Evolutionary conservation across 768 basidiomycete genomes (phyloP), one percentile per base, ranked within the genome.

Genomic region (Mycena olivaceomarginata): DNA sequence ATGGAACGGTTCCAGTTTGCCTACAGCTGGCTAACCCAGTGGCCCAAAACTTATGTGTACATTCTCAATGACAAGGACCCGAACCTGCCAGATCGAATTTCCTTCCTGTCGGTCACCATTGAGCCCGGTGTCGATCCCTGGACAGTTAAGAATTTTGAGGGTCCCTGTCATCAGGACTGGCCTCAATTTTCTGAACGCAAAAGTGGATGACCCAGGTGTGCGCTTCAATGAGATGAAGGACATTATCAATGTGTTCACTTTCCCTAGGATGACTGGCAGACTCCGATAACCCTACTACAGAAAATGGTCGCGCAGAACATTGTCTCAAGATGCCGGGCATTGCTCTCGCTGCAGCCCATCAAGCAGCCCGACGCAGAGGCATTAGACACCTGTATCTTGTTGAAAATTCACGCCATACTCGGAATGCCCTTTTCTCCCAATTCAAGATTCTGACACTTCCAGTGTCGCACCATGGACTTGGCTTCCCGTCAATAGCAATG

Each of bases 1-100:
- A n/a, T n/a, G n/a, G n/a, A n/a, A n/a, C n/a, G n/a, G n/a, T n/a
- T 76, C 37, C 75, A 70, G 75, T 63, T 53, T 20, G 75, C 59
- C 1, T 76, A 76, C 48, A 69, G 75, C 22, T 74, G 77, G 77
- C 57, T 74, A 2, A 74, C 72, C 0, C 72, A 74, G 16, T 74
- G 70, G 68, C 5, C n/a, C 2, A 72, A 72, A 39, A 67, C 67
- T 1, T 39, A 65, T 31, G 63, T 46, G 0, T 75, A 69, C 45
- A 46, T 48, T 15, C 40, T 70, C 11, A 62, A 67, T 11, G 66
- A 46, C 20, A 64, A 18, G 39, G 51, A 40, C 25, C 48, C 25
- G 5, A 45, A 37, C 13, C 40, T 31, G 0, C 57, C 56, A 8
- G 25, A 11, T 2, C 59, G 10, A 37, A 3, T 74, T 6, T 25